Evolutionary conservation across 495 filamentous ascomycete genomes (phyloP), one percentile per base, ranked within the genome.

Genomic region (Stereocaulon alpinum): DNA sequence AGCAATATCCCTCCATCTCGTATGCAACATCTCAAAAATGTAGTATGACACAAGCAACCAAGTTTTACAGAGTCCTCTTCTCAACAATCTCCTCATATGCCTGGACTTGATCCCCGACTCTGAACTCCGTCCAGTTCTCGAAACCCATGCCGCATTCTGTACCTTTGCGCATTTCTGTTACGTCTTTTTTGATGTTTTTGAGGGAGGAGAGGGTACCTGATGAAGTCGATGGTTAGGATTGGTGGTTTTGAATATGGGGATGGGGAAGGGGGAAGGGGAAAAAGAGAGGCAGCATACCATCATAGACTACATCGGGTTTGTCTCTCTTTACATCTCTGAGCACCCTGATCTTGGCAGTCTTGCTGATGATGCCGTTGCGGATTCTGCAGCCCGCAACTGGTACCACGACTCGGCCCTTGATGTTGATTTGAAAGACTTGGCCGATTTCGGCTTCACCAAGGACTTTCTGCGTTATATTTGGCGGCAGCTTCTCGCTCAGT

Each of bases 141-240:
- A 99, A 96, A 41, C 79, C 82, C 60, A 99, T 86, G 53, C 94
- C 94, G 66, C 94, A 99, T 69, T 99, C 94, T 44, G 76, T 82
- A 43, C 88, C 91, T 76, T 95, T 97, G 65, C 82, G 85, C 82
- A 92, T 91, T 67, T 95, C 87, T 9, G 75, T 74, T 7, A 91
- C 85, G 67, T 96, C 88, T 64, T 95, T 93, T 79, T 97, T 94
- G 68, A 87, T 81, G 64, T 92, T 86, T 76, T 93, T 97, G 34
- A 99, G 80, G 3, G 86, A 88, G 20, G 81, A 75, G 15, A 97
- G 77, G 10, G 77, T 74, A 56, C 91, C 91, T 95, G 50, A 40
- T 17, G 4, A 53, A 3, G 15, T 17, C 12, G 15, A 6, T 5
- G 12, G 9, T 52, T 11, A 52, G 29, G 2, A 6, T 11, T 18